Percentiles rank a stretch among this genome's conserved stretches.
Evolutionary conservation across 345 rosid genomes (phyloP).

Genomic region (Carallia pectinifolia): DNA sequence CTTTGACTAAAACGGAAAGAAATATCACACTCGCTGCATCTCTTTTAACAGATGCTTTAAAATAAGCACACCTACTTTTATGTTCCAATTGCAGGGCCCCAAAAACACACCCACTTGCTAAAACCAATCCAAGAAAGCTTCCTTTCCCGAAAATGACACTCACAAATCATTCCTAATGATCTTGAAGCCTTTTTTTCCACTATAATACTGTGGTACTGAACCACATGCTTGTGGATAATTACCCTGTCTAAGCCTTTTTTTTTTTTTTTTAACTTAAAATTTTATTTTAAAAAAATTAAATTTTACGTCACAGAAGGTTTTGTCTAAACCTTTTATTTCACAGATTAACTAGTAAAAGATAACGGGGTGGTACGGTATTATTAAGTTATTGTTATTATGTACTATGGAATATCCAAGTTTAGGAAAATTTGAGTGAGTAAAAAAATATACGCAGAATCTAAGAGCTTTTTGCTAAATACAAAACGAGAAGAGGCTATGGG

Average conservation of each 20-base stretch:
- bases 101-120: conserved; percentile 15
- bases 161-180: conserved; percentile 35
- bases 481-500: neutral
- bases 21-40: conserved; percentile 16
- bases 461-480: neutral
- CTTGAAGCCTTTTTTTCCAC: conserved; percentile 11
- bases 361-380: too few species aligned
- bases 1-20: conserved; percentile 30
- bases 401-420: too few species aligned
- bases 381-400: too few species aligned
- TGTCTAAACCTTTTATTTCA: neutral
- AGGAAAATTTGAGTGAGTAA: too few species aligned
- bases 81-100: conserved; percentile 21
- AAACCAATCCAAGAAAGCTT: conserved; percentile 22
- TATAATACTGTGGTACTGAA: conserved; percentile 22
- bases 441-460: neutral
- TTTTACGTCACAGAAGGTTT: too few species aligned
- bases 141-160: conserved; percentile 36
- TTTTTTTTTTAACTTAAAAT: too few species aligned
- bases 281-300: too few species aligned
- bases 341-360: neutral
- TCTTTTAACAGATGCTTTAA: conserved; percentile 24
- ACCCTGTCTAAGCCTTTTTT: conserved; percentile 2
- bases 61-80: conserved; percentile 24
- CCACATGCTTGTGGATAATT: conserved; percentile 20